phyloP scores from a whole-genome alignment of 768 basidiomycete species.

The Suillus weaverae region DNA sequence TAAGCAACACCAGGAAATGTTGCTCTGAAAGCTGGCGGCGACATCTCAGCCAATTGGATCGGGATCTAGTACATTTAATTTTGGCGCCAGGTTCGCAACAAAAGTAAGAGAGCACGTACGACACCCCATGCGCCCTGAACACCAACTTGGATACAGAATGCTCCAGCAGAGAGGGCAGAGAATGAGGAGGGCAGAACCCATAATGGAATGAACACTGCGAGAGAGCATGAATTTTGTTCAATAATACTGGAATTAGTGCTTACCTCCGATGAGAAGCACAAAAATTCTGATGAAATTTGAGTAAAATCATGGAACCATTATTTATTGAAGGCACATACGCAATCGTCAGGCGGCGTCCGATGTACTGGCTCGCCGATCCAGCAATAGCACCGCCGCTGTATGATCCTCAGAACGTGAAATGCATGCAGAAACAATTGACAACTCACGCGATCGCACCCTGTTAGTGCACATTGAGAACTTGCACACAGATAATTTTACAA shows the following conservation, averaged over 20 bases:
- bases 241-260: not conserved
- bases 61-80: constrained; percentile 46
- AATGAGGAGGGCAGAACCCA: constrained; percentile 83
- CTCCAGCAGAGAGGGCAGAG: constrained; percentile 71
- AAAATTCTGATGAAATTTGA: constrained; percentile 41
- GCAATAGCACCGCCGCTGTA: constrained; percentile 67
- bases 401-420: not conserved
- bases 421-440: constrained; percentile 12
- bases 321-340: constrained; percentile 30
- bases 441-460: constrained; percentile 48
- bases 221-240: constrained; percentile 1
- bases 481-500: not conserved
- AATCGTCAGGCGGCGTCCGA: constrained; percentile 84
- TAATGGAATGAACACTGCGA: constrained; percentile 60
- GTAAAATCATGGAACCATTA: not conserved
- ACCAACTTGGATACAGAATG: constrained; percentile 84
- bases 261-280: constrained; percentile 53
- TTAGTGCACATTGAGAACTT: not conserved
- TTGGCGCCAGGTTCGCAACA: not conserved
- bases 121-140: constrained; percentile 93
- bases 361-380: constrained; percentile 69
- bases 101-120: constrained; percentile 41
- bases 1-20: constrained; percentile 87
- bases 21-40: constrained; percentile 86
- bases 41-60: constrained; percentile 80